Evolutionary conservation across 2,329 filamentous ascomycete genomes (phyloP), one percentile per base, ranked within the genome.

Genomic region (Teratosphaeria pseudoeucalypti): DNA sequence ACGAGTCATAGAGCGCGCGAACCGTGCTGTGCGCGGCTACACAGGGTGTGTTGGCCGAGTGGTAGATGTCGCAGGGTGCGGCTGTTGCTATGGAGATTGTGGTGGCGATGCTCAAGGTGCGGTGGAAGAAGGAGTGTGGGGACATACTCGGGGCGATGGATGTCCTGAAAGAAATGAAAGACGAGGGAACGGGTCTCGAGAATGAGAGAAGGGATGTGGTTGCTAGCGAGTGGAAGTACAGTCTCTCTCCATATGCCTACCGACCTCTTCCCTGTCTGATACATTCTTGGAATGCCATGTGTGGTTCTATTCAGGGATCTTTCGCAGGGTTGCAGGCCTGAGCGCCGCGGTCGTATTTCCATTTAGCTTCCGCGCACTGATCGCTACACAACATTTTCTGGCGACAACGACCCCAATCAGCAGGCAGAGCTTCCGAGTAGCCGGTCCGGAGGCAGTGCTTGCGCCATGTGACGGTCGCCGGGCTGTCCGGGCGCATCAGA

Each of bases 21-120:
- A 84, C 86, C n/a, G 83, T 86, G 68, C 81, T 81, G 68, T 86
- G 84, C 0, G 84, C 84, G 0, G 84, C 84, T 11, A 86, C 73
- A 65, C 84, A 87, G n/a, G 83, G 82, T 1, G 82, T 85, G 56
- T 78, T 77, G 0, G 82, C 83, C 0, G 77, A 75, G 1, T 77
- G 68, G 72, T 86, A 87, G 62, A 86, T 77, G 62, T 87, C 84
- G 65, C 83, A 87, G 9, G 84, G 83, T 12, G 77, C 83, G 47
- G 82, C 81, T 19, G 73, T 67, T 43, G 76, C 79, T 34, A 81
- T 67, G 9, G 75, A 72, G 58, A 67, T 63, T 4, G 71, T 68
- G 58, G 70, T 73, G 57, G 70, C 63, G 23, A 79, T 67, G 23
- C 70, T 68, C 23, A 77, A 56, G 57, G 72, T 68, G 11, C 75